These are phyloP conservation scores for Leptographium lundbergii DNA, from an alignment of 2,329 filamentous ascomycete genomes.

Conservation along the genomic window DNA sequence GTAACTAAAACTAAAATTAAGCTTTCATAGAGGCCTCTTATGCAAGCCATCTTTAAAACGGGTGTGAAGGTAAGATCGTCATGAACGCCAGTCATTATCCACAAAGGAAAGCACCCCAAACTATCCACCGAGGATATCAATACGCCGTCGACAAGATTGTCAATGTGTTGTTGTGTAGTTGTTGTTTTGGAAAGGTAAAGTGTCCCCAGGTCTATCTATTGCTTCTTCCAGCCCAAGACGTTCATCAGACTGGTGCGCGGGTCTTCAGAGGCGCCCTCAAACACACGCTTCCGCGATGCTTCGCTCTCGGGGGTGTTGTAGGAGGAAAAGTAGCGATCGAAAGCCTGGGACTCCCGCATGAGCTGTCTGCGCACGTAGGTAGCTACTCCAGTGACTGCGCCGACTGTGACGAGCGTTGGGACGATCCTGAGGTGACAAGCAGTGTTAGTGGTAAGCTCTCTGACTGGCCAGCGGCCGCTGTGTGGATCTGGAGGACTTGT, in stretches of 20 bases:
- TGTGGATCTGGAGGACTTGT: too few relatives aligned
- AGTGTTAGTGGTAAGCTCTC: background rate
- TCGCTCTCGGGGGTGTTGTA: slow-evolving; percentile 26
- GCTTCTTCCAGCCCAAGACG: slow-evolving; percentile 18
- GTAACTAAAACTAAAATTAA: background rate
- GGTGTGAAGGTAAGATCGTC: background rate
- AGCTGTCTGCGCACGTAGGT: slow-evolving; percentile 22
- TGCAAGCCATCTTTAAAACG: background rate
- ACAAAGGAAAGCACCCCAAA: background rate
- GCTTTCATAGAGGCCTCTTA: background rate
- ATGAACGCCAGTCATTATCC: background rate
- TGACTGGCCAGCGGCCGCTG: background rate
- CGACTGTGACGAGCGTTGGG: slow-evolving; percentile 8
- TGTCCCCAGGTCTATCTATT: background rate
- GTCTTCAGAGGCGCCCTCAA: slow-evolving; percentile 20
- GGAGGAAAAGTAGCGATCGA: slow-evolving; percentile 24
- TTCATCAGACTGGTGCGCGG: slow-evolving; percentile 24
- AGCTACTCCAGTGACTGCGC: slow-evolving; percentile 15
- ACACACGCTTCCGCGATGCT: slow-evolving; percentile 19
- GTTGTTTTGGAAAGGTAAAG: background rate
- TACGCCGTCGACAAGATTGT: background rate
- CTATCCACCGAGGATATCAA: background rate
- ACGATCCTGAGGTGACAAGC: slow-evolving; percentile 5
- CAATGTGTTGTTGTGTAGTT: background rate
- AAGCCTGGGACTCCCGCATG: slow-evolving; percentile 18